Evolutionary conservation across 805 yeast genomes (phyloP).

Genomic region (Ogataea neopini): DNA sequence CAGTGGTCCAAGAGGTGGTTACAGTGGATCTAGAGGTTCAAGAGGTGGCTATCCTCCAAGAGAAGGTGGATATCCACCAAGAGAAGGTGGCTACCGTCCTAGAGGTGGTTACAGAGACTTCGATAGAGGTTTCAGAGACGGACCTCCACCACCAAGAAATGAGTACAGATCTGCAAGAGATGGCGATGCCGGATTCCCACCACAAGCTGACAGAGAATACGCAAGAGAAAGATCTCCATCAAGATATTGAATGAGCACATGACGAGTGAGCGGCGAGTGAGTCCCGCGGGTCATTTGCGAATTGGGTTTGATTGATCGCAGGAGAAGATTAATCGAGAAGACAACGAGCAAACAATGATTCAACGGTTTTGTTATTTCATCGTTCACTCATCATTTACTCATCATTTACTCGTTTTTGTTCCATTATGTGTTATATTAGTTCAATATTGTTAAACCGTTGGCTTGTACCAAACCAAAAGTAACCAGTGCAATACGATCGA

Average conservation of each 20-base stretch:
- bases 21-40: conserved; percentile 31
- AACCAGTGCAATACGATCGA: background rate
- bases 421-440: conserved; percentile 6
- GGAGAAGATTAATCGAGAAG: too few relatives aligned
- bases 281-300: too few relatives aligned
- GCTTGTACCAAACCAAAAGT: conserved; percentile 1
- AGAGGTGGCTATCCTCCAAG: conserved; percentile 29
- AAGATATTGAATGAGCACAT: conserved; percentile 52
- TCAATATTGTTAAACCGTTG: conserved; percentile 9
- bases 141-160: conserved; percentile 33
- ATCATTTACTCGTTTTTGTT: conserved; percentile 7
- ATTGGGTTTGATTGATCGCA: too few relatives aligned
- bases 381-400: too few relatives aligned
- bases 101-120: conserved; percentile 34
- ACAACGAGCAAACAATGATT: too few relatives aligned
- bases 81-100: conserved; percentile 40
- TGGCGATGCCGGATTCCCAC: conserved; percentile 37
- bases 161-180: conserved; percentile 36
- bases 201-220: conserved; percentile 47
- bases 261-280: too few relatives aligned
- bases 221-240: conserved; percentile 78
- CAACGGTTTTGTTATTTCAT: too few relatives aligned
- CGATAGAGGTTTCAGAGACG: conserved; percentile 28
- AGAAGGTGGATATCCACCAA: conserved; percentile 36
- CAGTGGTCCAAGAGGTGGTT: conserved; percentile 13